Percentiles rank a stretch among this genome's conserved stretches.
phyloP scores from a whole-genome alignment of 352 stramenopile genomes.

The Phytophthora sp. region DNA sequence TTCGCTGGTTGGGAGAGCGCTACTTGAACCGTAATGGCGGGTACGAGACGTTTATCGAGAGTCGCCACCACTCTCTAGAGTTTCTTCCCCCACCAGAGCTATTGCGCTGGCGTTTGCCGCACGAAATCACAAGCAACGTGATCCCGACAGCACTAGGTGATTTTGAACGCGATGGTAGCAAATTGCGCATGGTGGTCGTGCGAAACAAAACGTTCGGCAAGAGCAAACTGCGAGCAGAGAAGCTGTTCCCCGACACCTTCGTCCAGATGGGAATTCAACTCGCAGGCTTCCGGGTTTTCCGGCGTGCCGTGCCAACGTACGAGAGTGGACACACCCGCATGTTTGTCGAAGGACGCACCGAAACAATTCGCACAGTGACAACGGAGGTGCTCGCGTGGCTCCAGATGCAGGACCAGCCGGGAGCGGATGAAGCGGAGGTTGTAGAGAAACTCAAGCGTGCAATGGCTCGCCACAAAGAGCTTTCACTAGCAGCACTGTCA shows the following conservation, averaged over 20 bases:
- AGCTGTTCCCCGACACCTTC: constrained; percentile 93
- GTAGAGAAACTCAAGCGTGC: constrained; percentile 75
- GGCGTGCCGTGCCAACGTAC: constrained; percentile 91
- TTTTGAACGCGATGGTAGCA: constrained; percentile 72
- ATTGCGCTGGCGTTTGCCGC: constrained; percentile 59
- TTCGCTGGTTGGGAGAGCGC: constrained; percentile 62
- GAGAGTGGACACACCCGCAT: constrained; percentile 94
- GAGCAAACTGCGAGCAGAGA: constrained; percentile 72
- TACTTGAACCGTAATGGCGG: constrained; percentile 67
- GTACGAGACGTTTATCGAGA: constrained; percentile 73
- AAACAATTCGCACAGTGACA: constrained; percentile 84
- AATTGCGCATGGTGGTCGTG: constrained; percentile 83
- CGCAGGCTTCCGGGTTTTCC: constrained; percentile 89
- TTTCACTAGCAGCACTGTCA: constrained; percentile 73
- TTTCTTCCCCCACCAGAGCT: constrained; percentile 67
- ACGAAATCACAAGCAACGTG: constrained; percentile 20
- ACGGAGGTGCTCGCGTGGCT: constrained; percentile 83
- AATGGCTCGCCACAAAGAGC: constrained; percentile 86
- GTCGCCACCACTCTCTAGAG: constrained; percentile 50
- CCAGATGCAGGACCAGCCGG: constrained; percentile 42
- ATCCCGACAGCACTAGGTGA: constrained; percentile 63
- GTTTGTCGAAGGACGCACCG: constrained; percentile 94
- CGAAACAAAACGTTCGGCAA: constrained; percentile 87
- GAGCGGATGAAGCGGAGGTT: constrained; percentile 45
- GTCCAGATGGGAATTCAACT: constrained; percentile 95